phyloP scores from a whole-genome alignment of 345 rosid genomes.

The Microcos paniculata region DNA sequence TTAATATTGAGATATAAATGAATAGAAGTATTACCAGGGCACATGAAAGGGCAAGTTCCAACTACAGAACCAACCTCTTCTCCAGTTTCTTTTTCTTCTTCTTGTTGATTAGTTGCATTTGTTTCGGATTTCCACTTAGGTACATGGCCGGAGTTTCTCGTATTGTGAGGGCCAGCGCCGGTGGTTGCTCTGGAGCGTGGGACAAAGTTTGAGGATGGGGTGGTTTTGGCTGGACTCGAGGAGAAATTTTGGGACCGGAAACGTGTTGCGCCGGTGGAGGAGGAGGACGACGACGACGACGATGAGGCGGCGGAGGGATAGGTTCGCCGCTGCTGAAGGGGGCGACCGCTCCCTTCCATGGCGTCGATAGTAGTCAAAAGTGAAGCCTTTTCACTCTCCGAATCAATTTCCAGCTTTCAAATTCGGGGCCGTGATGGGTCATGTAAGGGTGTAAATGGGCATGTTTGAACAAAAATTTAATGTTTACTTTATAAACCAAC shows the following conservation, averaged over 20 bases:
- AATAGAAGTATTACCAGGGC: conserved; percentile 60
- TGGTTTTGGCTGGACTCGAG: conserved; percentile 1
- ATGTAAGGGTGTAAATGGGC: too few species aligned
- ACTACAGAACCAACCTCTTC: conserved; percentile 29
- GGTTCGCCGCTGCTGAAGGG: conserved; percentile 1
- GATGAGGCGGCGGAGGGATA: conserved; percentile 6
- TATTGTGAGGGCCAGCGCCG: background rate
- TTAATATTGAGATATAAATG: background rate
- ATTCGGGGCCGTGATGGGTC: background rate
- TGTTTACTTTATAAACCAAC: too few species aligned
- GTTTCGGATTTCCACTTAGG: conserved; percentile 10
- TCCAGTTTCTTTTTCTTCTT: background rate
- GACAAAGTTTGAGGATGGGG: conserved; percentile 3
- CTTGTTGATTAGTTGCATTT: background rate
- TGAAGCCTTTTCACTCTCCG: background rate
- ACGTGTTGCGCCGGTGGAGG: background rate
- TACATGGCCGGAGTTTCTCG: background rate
- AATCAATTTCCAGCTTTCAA: background rate
- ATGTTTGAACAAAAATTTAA: too few species aligned
- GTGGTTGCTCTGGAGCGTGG: background rate
- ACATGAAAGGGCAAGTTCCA: conserved; percentile 88
- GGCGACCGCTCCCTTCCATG: conserved; percentile 9
- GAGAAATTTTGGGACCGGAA: conserved; percentile 6
- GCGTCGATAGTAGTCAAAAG: background rate
- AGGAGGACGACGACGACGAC: too few species aligned